These are phyloP conservation scores for Rhododendron ovatum DNA, from an alignment of 148 eudicot species.

Conservation along the genomic window DNA sequence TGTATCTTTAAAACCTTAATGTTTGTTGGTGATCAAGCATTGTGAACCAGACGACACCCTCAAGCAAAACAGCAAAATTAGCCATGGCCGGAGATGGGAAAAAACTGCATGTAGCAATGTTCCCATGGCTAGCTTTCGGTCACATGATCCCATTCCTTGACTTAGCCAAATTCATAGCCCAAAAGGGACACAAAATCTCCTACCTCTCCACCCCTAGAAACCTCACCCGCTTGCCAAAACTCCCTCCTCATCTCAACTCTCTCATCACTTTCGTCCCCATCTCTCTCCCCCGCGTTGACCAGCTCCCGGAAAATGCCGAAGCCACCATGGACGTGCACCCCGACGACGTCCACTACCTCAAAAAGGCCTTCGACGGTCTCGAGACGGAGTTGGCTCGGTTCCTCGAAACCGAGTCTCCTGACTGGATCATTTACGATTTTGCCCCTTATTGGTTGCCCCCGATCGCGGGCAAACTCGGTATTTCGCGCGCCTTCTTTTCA, in stretches of 20 bases:
- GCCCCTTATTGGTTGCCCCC: constrained; percentile 20
- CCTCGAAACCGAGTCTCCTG: constrained; percentile 15
- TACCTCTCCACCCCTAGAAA: constrained; percentile 35
- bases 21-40: too few relatives aligned
- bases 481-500: constrained; percentile 8
- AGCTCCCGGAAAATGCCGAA: constrained; percentile 22
- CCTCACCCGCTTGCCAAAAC: constrained; percentile 29
- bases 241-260: constrained; percentile 15
- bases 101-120: constrained; percentile 18
- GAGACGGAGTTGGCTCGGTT: constrained; percentile 9
- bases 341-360: constrained; percentile 20
- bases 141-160: constrained; percentile 30
- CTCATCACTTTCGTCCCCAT: constrained; percentile 14
- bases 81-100: not conserved
- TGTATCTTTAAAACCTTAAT: too few relatives aligned
- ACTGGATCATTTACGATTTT: constrained; percentile 35
- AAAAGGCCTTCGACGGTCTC: constrained; percentile 29
- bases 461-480: constrained; percentile 12
- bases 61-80: not conserved
- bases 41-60: not conserved
- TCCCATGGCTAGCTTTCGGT: constrained; percentile 34
- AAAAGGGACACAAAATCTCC: constrained; percentile 25
- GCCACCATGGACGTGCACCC: constrained; percentile 25
- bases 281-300: constrained; percentile 13
- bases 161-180: constrained; percentile 26